These are phyloP conservation scores for Mortierella sp. DNA, from an alignment of 371 early-diverging fungal species.

Conservation along the genomic window DNA sequence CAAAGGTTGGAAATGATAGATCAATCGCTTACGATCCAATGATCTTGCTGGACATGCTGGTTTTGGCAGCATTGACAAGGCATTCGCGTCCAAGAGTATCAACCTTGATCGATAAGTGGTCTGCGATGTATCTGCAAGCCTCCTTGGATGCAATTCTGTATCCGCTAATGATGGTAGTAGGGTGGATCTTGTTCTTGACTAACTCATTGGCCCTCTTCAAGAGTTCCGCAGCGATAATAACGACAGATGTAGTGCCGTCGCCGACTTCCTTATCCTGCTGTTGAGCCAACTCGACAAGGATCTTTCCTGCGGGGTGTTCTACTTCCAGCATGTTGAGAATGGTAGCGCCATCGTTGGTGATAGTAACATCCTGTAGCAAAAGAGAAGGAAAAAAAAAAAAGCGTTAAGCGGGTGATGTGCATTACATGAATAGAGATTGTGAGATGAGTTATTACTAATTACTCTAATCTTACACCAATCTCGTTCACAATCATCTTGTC, in stretches of 20 bases:
- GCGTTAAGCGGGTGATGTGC: neutral
- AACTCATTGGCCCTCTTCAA: constrained; percentile 97
- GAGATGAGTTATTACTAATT: neutral
- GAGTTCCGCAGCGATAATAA: constrained; percentile 98
- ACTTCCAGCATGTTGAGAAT: constrained; percentile 98
- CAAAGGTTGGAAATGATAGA: neutral
- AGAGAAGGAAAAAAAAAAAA: neutral
- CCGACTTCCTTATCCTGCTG: constrained; percentile 99
- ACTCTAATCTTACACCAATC: constrained; percentile 87
- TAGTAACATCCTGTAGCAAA: constrained; percentile 91
- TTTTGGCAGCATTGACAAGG: constrained; percentile 97
- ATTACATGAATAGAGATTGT: neutral
- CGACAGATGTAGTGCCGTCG: constrained; percentile 99
- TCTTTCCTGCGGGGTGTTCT: constrained; percentile 98
- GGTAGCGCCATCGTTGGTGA: constrained; percentile 99
- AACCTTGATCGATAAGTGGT: constrained; percentile 94
- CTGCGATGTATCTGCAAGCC: constrained; percentile 98
- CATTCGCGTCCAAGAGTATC: constrained; percentile 94
- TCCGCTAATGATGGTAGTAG: constrained; percentile 98
- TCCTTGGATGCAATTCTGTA: constrained; percentile 99
- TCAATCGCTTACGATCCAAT: constrained; percentile 83
- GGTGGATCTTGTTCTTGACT: constrained; percentile 98
- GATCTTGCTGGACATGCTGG: constrained; percentile 99
- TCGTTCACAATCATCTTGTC: constrained; percentile 99
- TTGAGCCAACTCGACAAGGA: constrained; percentile 98